phyloP scores from a whole-genome alignment of 2,329 filamentous ascomycete genomes.

The Xylaria sp. region DNA sequence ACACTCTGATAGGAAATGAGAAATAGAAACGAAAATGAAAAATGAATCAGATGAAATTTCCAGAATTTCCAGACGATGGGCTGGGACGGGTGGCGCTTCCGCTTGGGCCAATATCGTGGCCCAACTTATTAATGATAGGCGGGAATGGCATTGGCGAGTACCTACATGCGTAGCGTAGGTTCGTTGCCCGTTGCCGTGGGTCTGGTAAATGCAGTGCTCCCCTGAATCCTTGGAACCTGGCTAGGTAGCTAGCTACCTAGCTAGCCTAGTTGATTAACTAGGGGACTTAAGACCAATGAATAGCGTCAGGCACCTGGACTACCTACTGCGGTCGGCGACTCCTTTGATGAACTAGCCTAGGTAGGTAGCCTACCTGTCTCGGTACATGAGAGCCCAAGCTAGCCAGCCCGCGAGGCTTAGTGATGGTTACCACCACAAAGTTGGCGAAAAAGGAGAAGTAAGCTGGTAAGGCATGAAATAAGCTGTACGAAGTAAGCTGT shows the following conservation, averaged over 20 bases:
- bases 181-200: background rate
- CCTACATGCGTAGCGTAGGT: no score
- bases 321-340: background rate
- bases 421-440: background rate
- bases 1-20: background rate
- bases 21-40: background rate
- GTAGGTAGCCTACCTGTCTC: background rate
- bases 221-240: background rate
- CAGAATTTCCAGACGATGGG: background rate
- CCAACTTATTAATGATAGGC: background rate
- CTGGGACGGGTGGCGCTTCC: background rate
- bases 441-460: background rate
- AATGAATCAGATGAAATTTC: no score
- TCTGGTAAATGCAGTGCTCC: background rate
- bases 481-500: no score
- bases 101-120: background rate
- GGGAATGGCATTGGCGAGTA: background rate
- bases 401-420: background rate
- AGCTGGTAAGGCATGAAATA: no score
- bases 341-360: background rate
- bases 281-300: background rate
- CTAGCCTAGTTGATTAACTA: background rate
- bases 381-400: background rate
- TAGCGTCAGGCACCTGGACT: background rate
- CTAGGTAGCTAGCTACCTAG: no score